Evolutionary conservation across 306 rosid species (phyloP).

Genomic region (Trifolium pratense): DNA sequence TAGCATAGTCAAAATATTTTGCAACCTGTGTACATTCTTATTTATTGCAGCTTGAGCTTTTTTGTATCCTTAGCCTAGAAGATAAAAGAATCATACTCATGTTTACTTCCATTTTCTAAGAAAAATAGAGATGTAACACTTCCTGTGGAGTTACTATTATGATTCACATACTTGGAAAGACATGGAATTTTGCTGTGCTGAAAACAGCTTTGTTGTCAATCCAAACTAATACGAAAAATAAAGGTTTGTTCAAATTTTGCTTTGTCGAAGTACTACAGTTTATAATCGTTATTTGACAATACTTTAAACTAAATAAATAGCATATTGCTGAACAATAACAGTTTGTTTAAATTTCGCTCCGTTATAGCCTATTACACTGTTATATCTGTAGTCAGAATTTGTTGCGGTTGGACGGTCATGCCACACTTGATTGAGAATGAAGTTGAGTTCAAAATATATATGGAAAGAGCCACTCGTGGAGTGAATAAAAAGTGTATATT

Average conservation of each 20-base stretch:
- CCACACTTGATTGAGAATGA: not conserved
- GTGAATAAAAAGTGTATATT: too few species aligned
- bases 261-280: too few species aligned
- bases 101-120: slow-evolving; percentile 31
- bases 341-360: too few species aligned
- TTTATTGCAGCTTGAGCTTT: slow-evolving; percentile 20
- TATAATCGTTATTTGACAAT: too few species aligned
- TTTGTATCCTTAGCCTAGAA: slow-evolving; percentile 32
- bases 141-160: slow-evolving; percentile 13
- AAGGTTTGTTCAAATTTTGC: too few species aligned
- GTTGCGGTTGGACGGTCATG: not conserved
- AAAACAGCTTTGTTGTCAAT: too few species aligned
- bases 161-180: slow-evolving; percentile 17
- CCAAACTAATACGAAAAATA: too few species aligned
- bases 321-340: too few species aligned
- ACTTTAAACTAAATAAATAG: too few species aligned
- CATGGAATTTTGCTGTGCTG: not conserved
- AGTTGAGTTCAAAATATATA: not conserved
- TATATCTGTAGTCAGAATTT: too few species aligned
- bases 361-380: too few species aligned
- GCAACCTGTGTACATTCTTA: slow-evolving; percentile 46
- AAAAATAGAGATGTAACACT: slow-evolving; percentile 24
- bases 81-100: slow-evolving; percentile 28
- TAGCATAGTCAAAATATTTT: slow-evolving; percentile 38
- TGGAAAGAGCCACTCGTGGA: not conserved